These are phyloP conservation scores for Cairneyella variabilis DNA, from an alignment of 495 filamentous ascomycete genomes.

Conservation along the genomic window DNA sequence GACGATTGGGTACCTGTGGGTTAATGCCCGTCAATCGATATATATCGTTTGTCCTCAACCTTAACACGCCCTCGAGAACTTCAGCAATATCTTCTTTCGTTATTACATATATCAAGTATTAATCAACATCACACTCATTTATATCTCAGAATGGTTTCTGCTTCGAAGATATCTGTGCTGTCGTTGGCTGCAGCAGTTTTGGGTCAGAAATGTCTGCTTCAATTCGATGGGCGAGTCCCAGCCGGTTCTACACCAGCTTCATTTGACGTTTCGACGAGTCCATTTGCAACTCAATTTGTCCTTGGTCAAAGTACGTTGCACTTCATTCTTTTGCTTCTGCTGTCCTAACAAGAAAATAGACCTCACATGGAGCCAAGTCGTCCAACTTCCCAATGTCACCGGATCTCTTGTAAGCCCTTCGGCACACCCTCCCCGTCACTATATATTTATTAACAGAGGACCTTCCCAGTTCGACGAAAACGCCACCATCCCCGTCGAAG, in stretches of 20 bases:
- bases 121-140: slow-evolving; percentile 3
- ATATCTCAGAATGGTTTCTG: neutral
- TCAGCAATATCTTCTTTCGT: neutral
- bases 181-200: slow-evolving; percentile 1
- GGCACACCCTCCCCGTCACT: neutral
- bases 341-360: slow-evolving; percentile 17
- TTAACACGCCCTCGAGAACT: neutral
- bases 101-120: neutral
- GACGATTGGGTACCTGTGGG: neutral
- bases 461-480: slow-evolving; percentile 28
- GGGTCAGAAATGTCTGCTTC: slow-evolving; percentile 26
- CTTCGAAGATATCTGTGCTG: neutral
- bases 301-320: slow-evolving; percentile 20
- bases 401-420: slow-evolving; percentile 24
- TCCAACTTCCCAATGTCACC: slow-evolving; percentile 22
- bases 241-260: slow-evolving; percentile 23
- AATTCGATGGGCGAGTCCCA: slow-evolving; percentile 36
- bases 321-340: neutral
- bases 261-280: slow-evolving; percentile 30
- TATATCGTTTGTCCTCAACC: neutral
- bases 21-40: neutral
- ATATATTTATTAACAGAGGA: too few relatives aligned
- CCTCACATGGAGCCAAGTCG: slow-evolving; percentile 27
- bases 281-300: slow-evolving; percentile 31
- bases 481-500: slow-evolving; percentile 27